Base-by-base conservation (phyloP, 2,329 filamentous ascomycete genomes). In the Polychaeton citri region DNA sequence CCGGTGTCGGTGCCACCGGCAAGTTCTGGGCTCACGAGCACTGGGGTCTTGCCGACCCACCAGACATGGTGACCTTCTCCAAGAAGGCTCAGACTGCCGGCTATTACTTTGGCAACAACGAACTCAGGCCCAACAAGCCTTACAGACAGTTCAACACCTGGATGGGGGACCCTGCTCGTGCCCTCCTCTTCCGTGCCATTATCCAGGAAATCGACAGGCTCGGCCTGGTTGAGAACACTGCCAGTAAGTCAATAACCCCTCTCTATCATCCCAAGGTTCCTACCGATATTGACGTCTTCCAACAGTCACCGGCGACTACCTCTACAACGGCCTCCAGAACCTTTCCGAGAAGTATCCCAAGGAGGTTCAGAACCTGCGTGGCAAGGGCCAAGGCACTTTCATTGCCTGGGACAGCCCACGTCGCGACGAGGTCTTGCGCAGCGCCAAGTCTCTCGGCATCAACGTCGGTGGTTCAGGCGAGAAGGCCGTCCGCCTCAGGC, bases 1-100 rank as follows among this genome's bases (percentile, higher is more conserved):
- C 86, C 5, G 87, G 86, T 57, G 79, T 94, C 18, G 87, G 87
- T 50, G 85, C 87, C 26, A 94, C 86, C 0, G 86, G 86, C 50
- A 86, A 83, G 60, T 93, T 94, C 76, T 94, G 86, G 86, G 86
- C 87, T 6, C 87, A 94, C 66, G 85, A 94, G 52, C 87, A 94
- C 76, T 94, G 86, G 86, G 72, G 81, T 59, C 72, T 94, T 30
- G 55, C 70, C 34, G 65, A 76, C 21, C 82, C 86, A 6, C 86
- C 86, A 0, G 86, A 94, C 66, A 90, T 94, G 69, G 86, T 94
- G 31, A 94, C 86, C 39, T 94, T 94, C 66, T 83, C 76, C 54
- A 94, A 94, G 71, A 94, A 94, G 71, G 87, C 86, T 3, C 86
- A 94, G 65, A 83, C 86, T 2, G 86, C 87, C 5, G 86, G 86